These are phyloP conservation scores for Phytopythium boreale DNA, from an alignment of 352 stramenopile species.

Conservation along the genomic window DNA sequence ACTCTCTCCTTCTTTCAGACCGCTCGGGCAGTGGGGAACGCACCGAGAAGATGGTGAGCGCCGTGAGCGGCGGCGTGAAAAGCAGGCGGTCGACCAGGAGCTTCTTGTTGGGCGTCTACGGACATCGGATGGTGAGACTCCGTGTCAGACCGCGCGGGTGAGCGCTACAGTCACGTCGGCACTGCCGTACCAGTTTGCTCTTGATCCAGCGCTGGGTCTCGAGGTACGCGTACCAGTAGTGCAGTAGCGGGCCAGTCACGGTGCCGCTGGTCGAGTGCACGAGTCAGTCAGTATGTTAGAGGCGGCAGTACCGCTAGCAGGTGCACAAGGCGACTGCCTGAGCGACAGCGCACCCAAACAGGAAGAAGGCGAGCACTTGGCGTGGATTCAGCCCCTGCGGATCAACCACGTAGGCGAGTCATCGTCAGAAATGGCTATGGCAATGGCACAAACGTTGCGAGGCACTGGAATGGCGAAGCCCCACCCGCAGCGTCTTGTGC, in stretches of 20 bases:
- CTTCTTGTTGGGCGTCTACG: slow-evolving; percentile 73
- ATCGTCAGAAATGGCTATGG: too few species aligned
- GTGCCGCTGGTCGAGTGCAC: slow-evolving; percentile 21
- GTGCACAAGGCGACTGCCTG: background rate
- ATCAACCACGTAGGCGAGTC: too few species aligned
- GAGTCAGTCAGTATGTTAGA: background rate
- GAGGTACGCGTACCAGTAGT: slow-evolving; percentile 71
- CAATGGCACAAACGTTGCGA: too few species aligned
- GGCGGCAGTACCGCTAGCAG: background rate
- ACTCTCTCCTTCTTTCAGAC: background rate
- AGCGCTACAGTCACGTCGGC: background rate
- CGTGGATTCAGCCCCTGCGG: slow-evolving; percentile 52
- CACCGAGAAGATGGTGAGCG: slow-evolving; percentile 70
- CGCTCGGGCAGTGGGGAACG: background rate
- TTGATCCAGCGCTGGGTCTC: slow-evolving; percentile 61
- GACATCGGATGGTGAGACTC: background rate
- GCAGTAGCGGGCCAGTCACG: slow-evolving; percentile 58
- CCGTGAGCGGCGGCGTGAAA: slow-evolving; percentile 64
- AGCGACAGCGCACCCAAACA: slow-evolving; percentile 41
- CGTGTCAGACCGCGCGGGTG: background rate
- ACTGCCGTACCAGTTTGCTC: slow-evolving; percentile 45
- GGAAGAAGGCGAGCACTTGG: slow-evolving; percentile 69
- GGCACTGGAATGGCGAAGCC: background rate
- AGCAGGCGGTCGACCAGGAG: slow-evolving; percentile 61
- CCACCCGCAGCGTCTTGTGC: slow-evolving; percentile 59